These are phyloP conservation scores for Infundibulicybe gibba DNA, from an alignment of 768 basidiomycete genomes.

Conservation along the genomic window DNA sequence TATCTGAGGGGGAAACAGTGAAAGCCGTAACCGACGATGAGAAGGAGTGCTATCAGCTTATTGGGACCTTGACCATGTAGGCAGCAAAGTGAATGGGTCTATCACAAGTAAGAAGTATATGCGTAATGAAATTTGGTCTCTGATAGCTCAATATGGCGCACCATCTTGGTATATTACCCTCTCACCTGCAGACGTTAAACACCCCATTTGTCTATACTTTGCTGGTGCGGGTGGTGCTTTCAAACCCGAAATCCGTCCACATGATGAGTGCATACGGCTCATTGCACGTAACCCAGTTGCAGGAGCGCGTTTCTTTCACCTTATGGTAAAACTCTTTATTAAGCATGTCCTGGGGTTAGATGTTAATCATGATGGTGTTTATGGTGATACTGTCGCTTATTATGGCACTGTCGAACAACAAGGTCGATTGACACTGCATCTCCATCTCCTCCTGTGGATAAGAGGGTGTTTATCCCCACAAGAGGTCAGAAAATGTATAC, in stretches of 20 bases:
- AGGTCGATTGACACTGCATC: constrained; percentile 30
- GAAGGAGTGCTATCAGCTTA: constrained; percentile 15
- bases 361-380: constrained; percentile 12
- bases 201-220: constrained; percentile 21
- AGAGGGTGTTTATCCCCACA: constrained; percentile 21
- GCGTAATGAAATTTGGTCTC: constrained; percentile 26
- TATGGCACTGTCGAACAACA: constrained; percentile 32
- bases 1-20: constrained; percentile 7
- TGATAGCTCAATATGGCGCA: constrained; percentile 17
- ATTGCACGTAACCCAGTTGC: constrained; percentile 23
- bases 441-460: constrained; percentile 34
- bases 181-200: constrained; percentile 21
- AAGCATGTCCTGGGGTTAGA: constrained; percentile 17
- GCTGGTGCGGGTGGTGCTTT: constrained; percentile 13
- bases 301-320: constrained; percentile 26
- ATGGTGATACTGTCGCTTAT: constrained; percentile 22
- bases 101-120: constrained; percentile 20
- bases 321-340: constrained; percentile 24
- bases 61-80: constrained; percentile 24
- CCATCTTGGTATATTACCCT: constrained; percentile 27
- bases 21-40: constrained; percentile 14
- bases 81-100: constrained; percentile 18
- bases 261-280: constrained; percentile 9
- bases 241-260: constrained; percentile 5
- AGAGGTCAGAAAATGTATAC: constrained; percentile 21